Percentiles rank a stretch among this genome's conserved stretches.
phyloP scores from a whole-genome alignment of 1,284 basidiomycete genomes.

The Vanrija sp. region DNA sequence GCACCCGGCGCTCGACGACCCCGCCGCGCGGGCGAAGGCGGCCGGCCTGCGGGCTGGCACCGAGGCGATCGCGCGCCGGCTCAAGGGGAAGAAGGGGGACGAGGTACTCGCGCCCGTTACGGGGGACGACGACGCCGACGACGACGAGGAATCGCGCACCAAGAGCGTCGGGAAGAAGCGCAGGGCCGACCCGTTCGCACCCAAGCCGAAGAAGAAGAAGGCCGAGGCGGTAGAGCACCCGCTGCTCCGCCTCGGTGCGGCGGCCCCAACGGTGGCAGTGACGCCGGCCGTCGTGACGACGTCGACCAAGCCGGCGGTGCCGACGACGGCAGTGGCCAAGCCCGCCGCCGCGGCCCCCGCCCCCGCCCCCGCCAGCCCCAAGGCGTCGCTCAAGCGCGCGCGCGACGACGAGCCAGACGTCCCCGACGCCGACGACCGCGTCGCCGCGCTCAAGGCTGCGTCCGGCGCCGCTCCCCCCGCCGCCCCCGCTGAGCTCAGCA shows the following conservation, averaged over 20 bases:
- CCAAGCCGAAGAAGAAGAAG: constrained; percentile 25
- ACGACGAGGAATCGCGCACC: constrained; percentile 20
- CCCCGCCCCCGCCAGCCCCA: not conserved
- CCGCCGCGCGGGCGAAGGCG: not conserved
- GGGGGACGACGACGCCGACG: not conserved
- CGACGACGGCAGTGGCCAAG: not conserved
- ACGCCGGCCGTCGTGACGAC: not conserved
- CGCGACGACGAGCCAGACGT: too few relatives aligned
- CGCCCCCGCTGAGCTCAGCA: not conserved
- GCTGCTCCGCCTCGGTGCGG: constrained; percentile 3
- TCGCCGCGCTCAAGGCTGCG: not conserved
- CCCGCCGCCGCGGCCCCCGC: not conserved
- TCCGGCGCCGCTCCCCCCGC: too few relatives aligned
- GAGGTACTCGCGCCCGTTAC: not conserved
- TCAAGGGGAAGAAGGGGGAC: constrained; percentile 6
- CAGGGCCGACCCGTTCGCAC: constrained; percentile 23
- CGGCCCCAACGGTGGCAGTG: not conserved
- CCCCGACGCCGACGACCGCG: too few relatives aligned
- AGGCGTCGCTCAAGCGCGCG: not conserved
- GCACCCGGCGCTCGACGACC: constrained; percentile 28
- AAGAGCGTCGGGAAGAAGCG: constrained; percentile 23
- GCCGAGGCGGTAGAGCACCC: constrained; percentile 8
- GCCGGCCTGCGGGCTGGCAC: constrained; percentile 7
- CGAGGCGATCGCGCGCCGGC: constrained; percentile 11
- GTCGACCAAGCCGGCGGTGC: not conserved